These are phyloP conservation scores for Cutaneotrichosporon dermatis DNA, from an alignment of 1,284 basidiomycete species.

Conservation along the genomic window DNA sequence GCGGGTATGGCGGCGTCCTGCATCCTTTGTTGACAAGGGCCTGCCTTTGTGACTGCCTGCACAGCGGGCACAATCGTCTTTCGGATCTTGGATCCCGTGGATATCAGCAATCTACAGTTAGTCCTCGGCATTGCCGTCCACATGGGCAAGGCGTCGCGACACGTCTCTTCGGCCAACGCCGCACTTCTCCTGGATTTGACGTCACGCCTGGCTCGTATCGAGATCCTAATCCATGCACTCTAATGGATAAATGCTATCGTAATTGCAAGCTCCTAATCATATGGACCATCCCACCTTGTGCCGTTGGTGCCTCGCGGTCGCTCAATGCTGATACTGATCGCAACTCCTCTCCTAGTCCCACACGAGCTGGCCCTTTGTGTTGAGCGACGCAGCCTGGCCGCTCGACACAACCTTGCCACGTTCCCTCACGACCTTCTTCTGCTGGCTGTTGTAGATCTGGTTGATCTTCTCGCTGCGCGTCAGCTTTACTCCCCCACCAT, in stretches of 20 bases:
- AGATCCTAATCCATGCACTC: not conserved
- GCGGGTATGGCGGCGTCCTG: not conserved
- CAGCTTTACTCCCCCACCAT: not conserved
- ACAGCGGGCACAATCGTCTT: too few species aligned
- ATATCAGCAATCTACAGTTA: too few species aligned
- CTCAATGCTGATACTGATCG: not conserved
- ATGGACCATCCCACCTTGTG: too few species aligned
- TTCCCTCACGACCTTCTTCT: slow-evolving; percentile 26
- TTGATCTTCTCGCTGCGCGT: slow-evolving; percentile 37
- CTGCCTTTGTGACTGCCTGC: too few species aligned
- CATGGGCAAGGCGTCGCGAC: not conserved
- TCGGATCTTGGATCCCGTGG: slow-evolving; percentile 1
- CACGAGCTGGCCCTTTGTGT: slow-evolving; percentile 37
- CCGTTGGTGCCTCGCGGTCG: too few species aligned
- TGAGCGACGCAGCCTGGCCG: slow-evolving; percentile 25
- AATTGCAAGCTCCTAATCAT: not conserved
- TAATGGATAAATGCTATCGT: not conserved
- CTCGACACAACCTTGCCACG: slow-evolving; percentile 21
- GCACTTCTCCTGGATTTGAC: too few species aligned
- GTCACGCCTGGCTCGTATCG: too few species aligned
- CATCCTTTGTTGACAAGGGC: too few species aligned
- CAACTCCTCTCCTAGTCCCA: slow-evolving; percentile 30
- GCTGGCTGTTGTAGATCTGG: slow-evolving; percentile 31
- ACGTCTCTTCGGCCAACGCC: too few species aligned
- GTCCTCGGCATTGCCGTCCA: not conserved